Evolutionary conservation across 352 stramenopile species (phyloP).

Genomic region (Pythium aristosporum): DNA sequence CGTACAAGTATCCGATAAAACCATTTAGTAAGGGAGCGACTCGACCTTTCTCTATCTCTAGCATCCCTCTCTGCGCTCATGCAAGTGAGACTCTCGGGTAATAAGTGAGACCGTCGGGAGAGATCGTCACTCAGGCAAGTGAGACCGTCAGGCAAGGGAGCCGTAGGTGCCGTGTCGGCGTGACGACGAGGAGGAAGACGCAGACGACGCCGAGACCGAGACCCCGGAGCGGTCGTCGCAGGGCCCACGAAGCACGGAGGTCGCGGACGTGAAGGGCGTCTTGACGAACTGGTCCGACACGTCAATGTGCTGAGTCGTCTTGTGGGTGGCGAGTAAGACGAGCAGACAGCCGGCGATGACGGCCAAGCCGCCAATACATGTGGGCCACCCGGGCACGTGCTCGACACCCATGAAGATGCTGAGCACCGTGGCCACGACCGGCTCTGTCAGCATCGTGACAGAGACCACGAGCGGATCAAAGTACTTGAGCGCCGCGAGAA

Average conservation of each 20-base stretch:
- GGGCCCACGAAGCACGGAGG: conserved; percentile 1
- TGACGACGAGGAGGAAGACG: neutral
- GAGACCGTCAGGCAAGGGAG: conserved; percentile 4
- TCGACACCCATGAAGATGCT: conserved; percentile 45
- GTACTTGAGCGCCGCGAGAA: conserved; percentile 53
- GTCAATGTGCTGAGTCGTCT: conserved; percentile 36
- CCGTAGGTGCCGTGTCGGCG: conserved; percentile 7
- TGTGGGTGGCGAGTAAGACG: conserved; percentile 40
- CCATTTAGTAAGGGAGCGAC: neutral
- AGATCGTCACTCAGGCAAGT: no score
- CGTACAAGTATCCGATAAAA: conserved; percentile 6
- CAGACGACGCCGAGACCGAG: neutral
- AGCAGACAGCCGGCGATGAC: conserved; percentile 45
- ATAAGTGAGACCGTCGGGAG: no score
- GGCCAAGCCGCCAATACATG: conserved; percentile 38
- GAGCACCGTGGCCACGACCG: conserved; percentile 45
- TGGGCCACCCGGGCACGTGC: conserved; percentile 33
- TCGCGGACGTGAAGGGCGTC: conserved; percentile 21
- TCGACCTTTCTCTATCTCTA: neutral
- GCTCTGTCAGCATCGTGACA: conserved; percentile 54
- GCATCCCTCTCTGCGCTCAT: neutral
- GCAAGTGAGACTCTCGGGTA: no score
- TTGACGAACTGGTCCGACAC: conserved; percentile 36
- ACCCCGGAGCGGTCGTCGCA: neutral
- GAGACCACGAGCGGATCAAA: conserved; percentile 63